Evolutionary conservation across 306 rosid genomes (phyloP), one percentile per base, ranked within the genome.

Genomic region (Vigna mungo): DNA sequence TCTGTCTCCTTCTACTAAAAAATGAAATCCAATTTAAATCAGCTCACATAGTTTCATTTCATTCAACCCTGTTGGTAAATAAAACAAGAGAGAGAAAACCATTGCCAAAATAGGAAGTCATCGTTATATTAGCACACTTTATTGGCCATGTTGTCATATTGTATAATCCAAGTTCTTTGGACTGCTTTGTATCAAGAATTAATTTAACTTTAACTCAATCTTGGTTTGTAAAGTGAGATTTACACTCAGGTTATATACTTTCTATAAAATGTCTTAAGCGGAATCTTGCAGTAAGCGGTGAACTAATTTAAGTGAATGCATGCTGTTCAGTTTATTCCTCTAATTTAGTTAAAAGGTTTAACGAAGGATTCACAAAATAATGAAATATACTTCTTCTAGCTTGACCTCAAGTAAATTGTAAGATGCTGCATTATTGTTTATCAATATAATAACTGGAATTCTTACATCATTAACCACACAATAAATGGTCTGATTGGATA

Each of bases 41-140:
- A 83, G 36, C 76, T 37, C 70, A 14, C 51, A 59, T 27, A 34
- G 4, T 68, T 44, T 34, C 64, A 77, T 74, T 79, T 51, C 23
- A 51, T n/a, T 51, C 70, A 79, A 79, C 41, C 32, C 82, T 65
- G 53, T 39, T 1, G 41, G 43, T 70, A 37, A 53, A 37, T 6
- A 37, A 37, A 37, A 37, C 9, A 7, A 37, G 9, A 6, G 9
- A 7, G 43, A 70, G n/a, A 67, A 27, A 14, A 18, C 23, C 39
- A 23, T 59, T 48, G 30, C 34, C 11, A 25, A 41, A 39, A 39
- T 47, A 41, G 44, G 78, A 82, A 30, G 71, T 41, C 34, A 39
- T 46, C 17, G 4, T 23, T 13, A 16, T n/a, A 23, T 58, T 11
- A 34, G n/a, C 37, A 58, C 16, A 58, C 23, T 23, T 5, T 25